Conservation (phyloP, 345 rosid genomes). For the Angophora floribunda region DNA sequence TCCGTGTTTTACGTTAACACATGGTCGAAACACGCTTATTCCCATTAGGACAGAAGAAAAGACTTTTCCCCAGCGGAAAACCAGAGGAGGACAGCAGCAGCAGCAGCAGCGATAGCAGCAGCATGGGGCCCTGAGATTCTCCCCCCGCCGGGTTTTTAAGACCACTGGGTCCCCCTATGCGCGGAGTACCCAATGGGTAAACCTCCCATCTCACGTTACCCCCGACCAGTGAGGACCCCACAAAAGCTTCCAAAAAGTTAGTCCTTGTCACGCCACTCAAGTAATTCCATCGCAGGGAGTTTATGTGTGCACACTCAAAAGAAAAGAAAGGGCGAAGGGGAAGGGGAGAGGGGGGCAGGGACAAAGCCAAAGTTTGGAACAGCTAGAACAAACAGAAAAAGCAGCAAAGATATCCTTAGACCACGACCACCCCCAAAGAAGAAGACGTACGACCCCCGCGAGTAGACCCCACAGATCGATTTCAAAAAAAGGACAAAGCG, state of each 20-base stretch:
- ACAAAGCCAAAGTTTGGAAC: not conserved
- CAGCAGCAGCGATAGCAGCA: not conserved
- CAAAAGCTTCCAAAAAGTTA: conserved; percentile 8
- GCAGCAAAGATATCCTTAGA: not conserved
- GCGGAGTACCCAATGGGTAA: not conserved
- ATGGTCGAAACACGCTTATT: not conserved
- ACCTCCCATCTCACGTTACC: conserved; percentile 10
- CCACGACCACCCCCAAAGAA: not conserved
- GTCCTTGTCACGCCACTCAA: conserved; percentile 10
- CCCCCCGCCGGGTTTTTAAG: no score
- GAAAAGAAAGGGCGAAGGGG: no score
- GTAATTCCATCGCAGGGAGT: not conserved
- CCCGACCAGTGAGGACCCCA: conserved; percentile 15
- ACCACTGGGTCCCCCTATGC: not conserved
- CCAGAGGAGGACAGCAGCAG: not conserved
- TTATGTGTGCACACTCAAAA: no score
- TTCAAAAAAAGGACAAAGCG: not conserved
- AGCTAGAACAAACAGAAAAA: not conserved
- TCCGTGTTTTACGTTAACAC: not conserved
- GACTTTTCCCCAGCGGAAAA: not conserved
- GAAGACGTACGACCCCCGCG: not conserved
- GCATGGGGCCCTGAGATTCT: not conserved
- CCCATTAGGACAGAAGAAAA: not conserved
- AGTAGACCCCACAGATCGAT: not conserved
- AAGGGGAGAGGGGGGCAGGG: not conserved